Evolutionary conservation across 2,329 filamentous ascomycete species (phyloP).

Genomic region (Leptographium lundbergii): DNA sequence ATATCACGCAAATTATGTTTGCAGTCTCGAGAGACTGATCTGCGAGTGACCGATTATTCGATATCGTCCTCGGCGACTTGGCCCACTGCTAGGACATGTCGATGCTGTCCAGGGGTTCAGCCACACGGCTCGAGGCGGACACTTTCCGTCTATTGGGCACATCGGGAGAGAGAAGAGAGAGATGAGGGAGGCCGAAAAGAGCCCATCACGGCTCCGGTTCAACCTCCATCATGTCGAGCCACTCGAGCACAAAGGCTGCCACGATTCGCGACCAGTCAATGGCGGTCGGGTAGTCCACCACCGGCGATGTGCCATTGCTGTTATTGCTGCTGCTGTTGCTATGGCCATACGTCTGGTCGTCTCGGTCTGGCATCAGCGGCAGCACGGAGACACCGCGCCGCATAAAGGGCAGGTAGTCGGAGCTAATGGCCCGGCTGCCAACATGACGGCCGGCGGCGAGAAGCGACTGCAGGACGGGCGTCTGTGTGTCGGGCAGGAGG

Average conservation of each 20-base stretch:
- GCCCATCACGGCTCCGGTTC: constrained; percentile 12
- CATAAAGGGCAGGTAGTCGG: constrained; percentile 73
- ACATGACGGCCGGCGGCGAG: constrained; percentile 27
- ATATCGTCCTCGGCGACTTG: too few species aligned
- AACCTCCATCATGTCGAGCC: constrained; percentile 54
- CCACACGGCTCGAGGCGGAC: neutral
- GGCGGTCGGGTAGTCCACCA: constrained; percentile 47
- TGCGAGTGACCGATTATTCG: too few species aligned
- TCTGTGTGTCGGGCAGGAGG: constrained; percentile 51
- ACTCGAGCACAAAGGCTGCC: constrained; percentile 63
- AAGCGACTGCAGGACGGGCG: constrained; percentile 24
- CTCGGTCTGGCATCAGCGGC: constrained; percentile 62
- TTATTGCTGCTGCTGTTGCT: constrained; percentile 59
- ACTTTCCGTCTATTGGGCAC: neutral
- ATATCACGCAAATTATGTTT: too few species aligned
- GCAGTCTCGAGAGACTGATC: too few species aligned
- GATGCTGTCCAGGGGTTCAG: too few species aligned
- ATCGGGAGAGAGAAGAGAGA: neutral
- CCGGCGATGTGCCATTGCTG: constrained; percentile 57
- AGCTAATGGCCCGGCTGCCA: constrained; percentile 25
- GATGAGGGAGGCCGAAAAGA: neutral
- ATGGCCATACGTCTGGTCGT: constrained; percentile 20
- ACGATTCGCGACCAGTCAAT: constrained; percentile 66
- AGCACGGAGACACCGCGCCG: constrained; percentile 60
- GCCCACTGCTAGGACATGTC: too few species aligned